Conservation (phyloP, 257 asterid genomes). For the Solanum megistacrolobum region DNA sequence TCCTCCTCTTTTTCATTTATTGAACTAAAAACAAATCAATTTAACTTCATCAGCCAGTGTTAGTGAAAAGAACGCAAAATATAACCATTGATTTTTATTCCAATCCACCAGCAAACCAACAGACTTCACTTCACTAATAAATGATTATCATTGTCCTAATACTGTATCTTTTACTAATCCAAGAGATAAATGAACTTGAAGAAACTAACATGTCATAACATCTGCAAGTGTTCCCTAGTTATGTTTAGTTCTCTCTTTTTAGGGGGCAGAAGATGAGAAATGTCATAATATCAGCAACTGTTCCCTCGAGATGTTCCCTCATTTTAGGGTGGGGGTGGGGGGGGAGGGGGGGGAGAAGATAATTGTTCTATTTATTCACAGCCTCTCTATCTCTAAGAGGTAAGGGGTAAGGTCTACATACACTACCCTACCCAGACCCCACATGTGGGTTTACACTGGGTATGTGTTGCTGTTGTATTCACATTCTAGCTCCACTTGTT, state of each 20-base stretch:
- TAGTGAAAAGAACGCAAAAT: not conserved
- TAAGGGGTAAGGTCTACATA: not conserved
- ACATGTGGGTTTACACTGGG: not conserved
- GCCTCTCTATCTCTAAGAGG: not conserved
- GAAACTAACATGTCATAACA: not conserved
- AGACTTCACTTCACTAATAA: not conserved
- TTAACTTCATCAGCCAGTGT: not conserved
- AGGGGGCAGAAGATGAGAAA: not conserved
- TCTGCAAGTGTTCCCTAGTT: not conserved
- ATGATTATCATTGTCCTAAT: not conserved
- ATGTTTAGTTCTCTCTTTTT: not conserved
- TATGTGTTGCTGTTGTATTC: not conserved
- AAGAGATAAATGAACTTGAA: not conserved
- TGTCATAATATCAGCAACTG: no score
- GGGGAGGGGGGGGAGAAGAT: not conserved
- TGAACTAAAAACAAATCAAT: conserved; percentile 35
- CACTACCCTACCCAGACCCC: not conserved
- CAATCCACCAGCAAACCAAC: not conserved
- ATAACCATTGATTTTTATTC: not conserved
- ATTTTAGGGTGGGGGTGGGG: not conserved
- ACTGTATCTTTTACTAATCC: not conserved
- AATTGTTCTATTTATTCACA: not conserved
- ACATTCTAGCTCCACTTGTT: not conserved
- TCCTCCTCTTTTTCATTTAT: conserved; percentile 47
- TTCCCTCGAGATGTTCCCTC: not conserved